Conservation (phyloP, 106 monocot genomes). For the Dendrobium catenatum region DNA sequence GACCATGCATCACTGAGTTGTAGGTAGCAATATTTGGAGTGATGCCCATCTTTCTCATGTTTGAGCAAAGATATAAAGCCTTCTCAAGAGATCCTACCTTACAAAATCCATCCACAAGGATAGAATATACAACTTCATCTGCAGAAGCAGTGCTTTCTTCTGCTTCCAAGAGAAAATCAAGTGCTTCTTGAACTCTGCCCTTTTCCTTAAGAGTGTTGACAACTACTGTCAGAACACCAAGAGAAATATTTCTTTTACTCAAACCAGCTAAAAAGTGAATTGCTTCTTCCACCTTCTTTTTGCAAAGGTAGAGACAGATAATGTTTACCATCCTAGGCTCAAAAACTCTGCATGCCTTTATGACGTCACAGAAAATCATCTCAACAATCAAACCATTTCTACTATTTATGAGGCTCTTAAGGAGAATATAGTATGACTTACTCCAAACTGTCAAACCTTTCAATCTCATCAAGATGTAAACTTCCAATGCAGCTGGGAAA, state of each 20-base stretch:
- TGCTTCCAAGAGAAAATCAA: constrained; percentile 43
- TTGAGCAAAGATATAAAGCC: too few species aligned
- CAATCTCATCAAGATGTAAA: constrained; percentile 41
- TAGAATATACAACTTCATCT: constrained; percentile 41
- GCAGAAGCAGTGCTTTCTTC: constrained; percentile 23
- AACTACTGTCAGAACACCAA: constrained; percentile 32
- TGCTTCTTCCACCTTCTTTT: constrained; percentile 33
- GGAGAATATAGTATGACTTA: constrained; percentile 47
- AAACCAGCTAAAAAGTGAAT: constrained; percentile 20
- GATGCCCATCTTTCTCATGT: too few species aligned
- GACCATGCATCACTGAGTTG: constrained; percentile 77
- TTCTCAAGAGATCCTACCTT: too few species aligned
- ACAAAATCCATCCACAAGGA: too few species aligned
- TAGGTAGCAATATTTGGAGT: constrained; percentile 27
- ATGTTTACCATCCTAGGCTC: constrained; percentile 35
- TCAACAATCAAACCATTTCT: constrained; percentile 17
- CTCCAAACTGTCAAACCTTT: constrained; percentile 28
- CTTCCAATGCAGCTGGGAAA: constrained; percentile 37
- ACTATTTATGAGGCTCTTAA: constrained; percentile 39
- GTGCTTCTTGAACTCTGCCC: constrained; percentile 51
- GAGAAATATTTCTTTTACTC: constrained; percentile 23
- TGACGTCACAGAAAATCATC: constrained; percentile 33
- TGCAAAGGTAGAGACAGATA: constrained; percentile 38
- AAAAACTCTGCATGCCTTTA: constrained; percentile 56
- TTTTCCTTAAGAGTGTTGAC: constrained; percentile 41